A percentile compares a stretch with the other conserved stretches of the same genome.
phyloP scores from a whole-genome alignment of 2,329 filamentous ascomycete species.

The Claviceps paspali region DNA sequence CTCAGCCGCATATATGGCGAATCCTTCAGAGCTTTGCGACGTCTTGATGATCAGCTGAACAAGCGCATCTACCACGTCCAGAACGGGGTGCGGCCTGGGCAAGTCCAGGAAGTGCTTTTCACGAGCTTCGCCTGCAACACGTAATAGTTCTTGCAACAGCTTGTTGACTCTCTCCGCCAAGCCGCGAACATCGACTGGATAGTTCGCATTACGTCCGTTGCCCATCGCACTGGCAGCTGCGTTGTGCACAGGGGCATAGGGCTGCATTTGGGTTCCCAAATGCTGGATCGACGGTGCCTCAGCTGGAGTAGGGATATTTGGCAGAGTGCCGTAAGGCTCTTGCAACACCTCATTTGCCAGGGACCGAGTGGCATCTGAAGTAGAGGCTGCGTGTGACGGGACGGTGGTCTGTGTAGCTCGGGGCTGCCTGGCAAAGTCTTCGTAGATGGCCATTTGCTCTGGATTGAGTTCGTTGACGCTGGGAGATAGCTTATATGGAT shows the following conservation, averaged over 20 bases:
- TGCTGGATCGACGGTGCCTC: conserved; percentile 43
- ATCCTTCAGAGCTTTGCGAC: conserved; percentile 45
- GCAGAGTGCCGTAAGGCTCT: conserved; percentile 43
- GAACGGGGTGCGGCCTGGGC: conserved; percentile 40
- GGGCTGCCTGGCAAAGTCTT: conserved; percentile 83
- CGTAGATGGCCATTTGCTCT: conserved; percentile 90
- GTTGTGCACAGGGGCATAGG: conserved; percentile 39
- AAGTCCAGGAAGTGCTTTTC: conserved; percentile 47
- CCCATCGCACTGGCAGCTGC: conserved; percentile 19
- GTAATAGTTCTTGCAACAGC: conserved; percentile 40
- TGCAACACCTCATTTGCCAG: conserved; percentile 49
- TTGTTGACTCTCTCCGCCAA: conserved; percentile 42
- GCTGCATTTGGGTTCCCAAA: conserved; percentile 35
- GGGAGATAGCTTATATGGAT: conserved; percentile 77
- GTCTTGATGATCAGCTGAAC: conserved; percentile 48
- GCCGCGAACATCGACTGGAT: conserved; percentile 34
- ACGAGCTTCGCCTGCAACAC: conserved; percentile 33
- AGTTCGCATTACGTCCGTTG: conserved; percentile 35
- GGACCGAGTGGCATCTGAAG: conserved; percentile 45
- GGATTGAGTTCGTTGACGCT: conserved; percentile 57
- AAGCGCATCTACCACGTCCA: conserved; percentile 48
- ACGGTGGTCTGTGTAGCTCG: conserved; percentile 43
- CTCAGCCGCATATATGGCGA: conserved; percentile 42
- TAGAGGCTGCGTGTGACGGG: conserved; percentile 38
- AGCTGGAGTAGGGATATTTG: conserved; percentile 40